A percentile compares a stretch with the other conserved stretches of the same genome.
These are phyloP conservation scores for Sphagnum tenellum DNA, from an alignment of 225 moss, liverwort and hornwort species.

Conservation along the genomic window DNA sequence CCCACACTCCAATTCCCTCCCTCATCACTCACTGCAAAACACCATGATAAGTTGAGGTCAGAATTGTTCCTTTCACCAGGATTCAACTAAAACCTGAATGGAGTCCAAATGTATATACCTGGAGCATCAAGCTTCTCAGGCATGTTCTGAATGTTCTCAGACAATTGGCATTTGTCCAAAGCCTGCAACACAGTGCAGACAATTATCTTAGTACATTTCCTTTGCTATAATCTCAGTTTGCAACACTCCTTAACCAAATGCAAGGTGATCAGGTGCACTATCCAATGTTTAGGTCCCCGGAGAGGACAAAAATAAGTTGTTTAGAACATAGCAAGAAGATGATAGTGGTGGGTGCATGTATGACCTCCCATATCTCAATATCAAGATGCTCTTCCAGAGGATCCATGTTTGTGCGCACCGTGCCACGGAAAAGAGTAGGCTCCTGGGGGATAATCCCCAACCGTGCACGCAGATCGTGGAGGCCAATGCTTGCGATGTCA, in stretches of 20 bases:
- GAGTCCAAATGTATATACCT: conserved; percentile 16
- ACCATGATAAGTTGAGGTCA: not conserved
- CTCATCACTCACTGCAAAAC: conserved; percentile 49
- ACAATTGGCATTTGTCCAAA: conserved; percentile 51
- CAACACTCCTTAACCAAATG: not conserved
- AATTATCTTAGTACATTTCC: not conserved
- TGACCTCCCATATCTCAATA: conserved; percentile 68
- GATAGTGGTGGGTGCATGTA: not conserved
- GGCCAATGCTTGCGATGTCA: conserved; percentile 54
- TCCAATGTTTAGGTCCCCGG: not conserved
- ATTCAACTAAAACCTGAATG: not conserved
- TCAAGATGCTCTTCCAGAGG: conserved; percentile 61
- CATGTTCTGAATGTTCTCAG: conserved; percentile 33
- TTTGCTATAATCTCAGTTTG: not conserved
- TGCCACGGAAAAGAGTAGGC: conserved; percentile 75
- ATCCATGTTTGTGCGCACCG: conserved; percentile 68
- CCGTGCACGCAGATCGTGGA: conserved; percentile 62
- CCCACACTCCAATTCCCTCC: conserved; percentile 81
- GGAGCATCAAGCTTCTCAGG: conserved; percentile 58
- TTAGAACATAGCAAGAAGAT: not conserved
- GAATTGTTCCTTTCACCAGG: not conserved
- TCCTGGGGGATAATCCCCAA: conserved; percentile 81
- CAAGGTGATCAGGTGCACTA: not conserved
- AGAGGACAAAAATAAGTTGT: not conserved
- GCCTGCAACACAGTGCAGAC: conserved; percentile 21